Conservation (phyloP, 768 basidiomycete genomes). For the Phlebiopsis gigantea region DNA sequence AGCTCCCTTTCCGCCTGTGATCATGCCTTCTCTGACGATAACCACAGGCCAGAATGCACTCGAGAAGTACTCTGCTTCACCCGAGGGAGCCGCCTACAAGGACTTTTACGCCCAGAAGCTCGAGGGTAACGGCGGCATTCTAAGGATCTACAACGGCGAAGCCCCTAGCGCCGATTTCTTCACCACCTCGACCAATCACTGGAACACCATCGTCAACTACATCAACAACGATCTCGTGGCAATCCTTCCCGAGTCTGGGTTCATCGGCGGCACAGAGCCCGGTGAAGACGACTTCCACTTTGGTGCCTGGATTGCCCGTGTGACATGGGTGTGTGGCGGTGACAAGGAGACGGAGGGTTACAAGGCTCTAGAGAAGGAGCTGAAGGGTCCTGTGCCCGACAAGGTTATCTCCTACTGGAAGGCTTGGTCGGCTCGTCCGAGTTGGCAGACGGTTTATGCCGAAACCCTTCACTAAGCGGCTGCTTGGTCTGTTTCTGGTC, state of each 20-base stretch:
- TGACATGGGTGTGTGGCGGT: constrained; percentile 34
- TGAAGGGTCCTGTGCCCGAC: constrained; percentile 31
- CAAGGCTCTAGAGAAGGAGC: constrained; percentile 33
- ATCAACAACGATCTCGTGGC: constrained; percentile 35
- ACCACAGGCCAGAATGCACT: constrained; percentile 40
- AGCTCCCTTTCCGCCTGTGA: constrained; percentile 18
- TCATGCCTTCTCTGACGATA: neutral
- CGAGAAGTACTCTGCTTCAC: constrained; percentile 28
- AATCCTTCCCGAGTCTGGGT: constrained; percentile 36
- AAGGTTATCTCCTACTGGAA: constrained; percentile 38
- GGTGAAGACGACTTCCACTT: constrained; percentile 55
- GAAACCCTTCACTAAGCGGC: constrained; percentile 37
- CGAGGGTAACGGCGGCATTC: constrained; percentile 33
- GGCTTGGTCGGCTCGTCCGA: constrained; percentile 39
- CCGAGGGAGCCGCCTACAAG: constrained; percentile 32
- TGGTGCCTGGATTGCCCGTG: constrained; percentile 46
- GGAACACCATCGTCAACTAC: constrained; percentile 32
- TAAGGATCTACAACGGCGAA: constrained; percentile 36
- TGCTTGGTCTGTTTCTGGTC: neutral
- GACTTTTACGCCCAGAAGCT: constrained; percentile 41
- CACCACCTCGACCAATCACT: constrained; percentile 32
- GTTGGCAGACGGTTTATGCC: constrained; percentile 33
- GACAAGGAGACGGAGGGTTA: constrained; percentile 32
- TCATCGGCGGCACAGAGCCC: constrained; percentile 42
- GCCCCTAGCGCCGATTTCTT: constrained; percentile 36